Base-by-base conservation (phyloP, 2,329 filamentous ascomycete genomes). In the Talaromyces albobiverticillius region DNA sequence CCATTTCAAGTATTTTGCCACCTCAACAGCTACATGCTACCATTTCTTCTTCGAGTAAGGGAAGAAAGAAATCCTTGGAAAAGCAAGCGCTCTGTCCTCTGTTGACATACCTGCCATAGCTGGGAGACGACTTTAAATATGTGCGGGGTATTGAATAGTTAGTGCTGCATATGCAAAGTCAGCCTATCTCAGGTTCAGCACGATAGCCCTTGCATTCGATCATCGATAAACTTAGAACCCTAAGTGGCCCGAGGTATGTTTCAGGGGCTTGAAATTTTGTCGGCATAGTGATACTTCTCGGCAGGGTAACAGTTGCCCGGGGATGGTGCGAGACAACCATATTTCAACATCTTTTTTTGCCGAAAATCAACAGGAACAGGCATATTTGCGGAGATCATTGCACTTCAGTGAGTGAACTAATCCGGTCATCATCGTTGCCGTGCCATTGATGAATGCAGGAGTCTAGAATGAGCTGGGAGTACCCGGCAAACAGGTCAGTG, bases 231-330 rank as follows among this genome's bases (percentile, higher is more conserved):
- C 29, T 45, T 34, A 29, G 34, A 43, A 43, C 43, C 20, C 10
- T 52, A 29, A 45, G 22, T 6, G 10, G 18, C 22, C 7, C 6
- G 7, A 38, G 25, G 10, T 34, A 51, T 51, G 49, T 51, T 29
- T 38, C 49, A 45, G 26, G 26, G 23, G 22, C 40, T 14, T 38
- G 20, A 22, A 6, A 36, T 45, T n/a, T 45, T 31, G 49, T 51
- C 40, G 49, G 16, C 40, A 51, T 42, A 42, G 18, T 26, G 48
- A 51, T 40, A 29, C 14, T 20, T 20, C 36, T 41, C 34, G 20
- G 32, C 46, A 40, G 26, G 25, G 47, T 31, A 38, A 50, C 31
- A 31, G n/a, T 49, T 49, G 46, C 31, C 26, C 29, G 9, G n/a
- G n/a, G n/a, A 29, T 29, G 26, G 26, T 29, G 5, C 26, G 10